Base-by-base conservation (phyloP, 1,284 basidiomycete species). In the Golubevia sp. region DNA sequence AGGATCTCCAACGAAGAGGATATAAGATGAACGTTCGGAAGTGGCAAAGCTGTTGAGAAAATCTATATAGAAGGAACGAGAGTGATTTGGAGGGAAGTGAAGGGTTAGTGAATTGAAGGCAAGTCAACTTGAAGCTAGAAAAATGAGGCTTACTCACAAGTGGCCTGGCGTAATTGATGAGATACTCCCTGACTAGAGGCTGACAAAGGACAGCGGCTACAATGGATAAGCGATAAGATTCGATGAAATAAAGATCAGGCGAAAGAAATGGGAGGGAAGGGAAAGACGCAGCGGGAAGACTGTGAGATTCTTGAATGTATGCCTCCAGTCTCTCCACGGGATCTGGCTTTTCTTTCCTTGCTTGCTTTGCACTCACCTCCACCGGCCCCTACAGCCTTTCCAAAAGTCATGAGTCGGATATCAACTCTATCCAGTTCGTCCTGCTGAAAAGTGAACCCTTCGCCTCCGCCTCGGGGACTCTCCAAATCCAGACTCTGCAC, bases 121-220 rank as follows among this genome's bases (percentile, higher is more conserved):
- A 8, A 8, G 3, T 48, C 21, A 27, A 56, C 54, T 6, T 38
- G 49, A 53, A 30, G 44, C 1, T 44, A 3, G 25, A 59, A 13
- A 20, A 34, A 49, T 48, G 57, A 49, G 2, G 94, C 7, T 25
- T 87, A 74, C 89, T 93, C 18, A 90, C 87, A 68, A 98, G 86
- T 3, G 94, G 90, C 30, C 95, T 88, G 0, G 94, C 94, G 85
- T 97, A 98, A 83, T 98, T 98, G 79, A 97, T 86, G 21, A 97
- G 86, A 84, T 94, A 97, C 65, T 91, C 88, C 5, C 91, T 88
- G 30, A 94, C 87, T 1, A 92, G 86, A 2, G 88, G 86, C 18
- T 87, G 90, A 49, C 90, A 91, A 24, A 97, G 85, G 2, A 97
- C 84, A 2, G 93, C 91, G 49, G 94, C 95, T 34, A 24, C 7